phyloP scores from a whole-genome alignment of 2,329 filamentous ascomycete genomes.

The Keithomyces neogunnii region DNA sequence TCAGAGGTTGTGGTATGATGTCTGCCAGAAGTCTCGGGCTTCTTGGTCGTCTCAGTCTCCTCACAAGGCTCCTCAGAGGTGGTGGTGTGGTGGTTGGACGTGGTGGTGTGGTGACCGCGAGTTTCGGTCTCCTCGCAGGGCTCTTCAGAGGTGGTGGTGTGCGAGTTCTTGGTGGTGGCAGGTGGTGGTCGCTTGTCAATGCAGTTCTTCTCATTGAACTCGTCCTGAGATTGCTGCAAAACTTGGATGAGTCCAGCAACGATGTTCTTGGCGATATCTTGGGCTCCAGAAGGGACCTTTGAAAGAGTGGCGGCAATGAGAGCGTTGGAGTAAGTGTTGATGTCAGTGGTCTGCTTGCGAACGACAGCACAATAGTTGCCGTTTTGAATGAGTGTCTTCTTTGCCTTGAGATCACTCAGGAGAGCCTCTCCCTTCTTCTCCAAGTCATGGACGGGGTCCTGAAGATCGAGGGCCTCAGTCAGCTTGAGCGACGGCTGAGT shows the following conservation, averaged over 20 bases:
- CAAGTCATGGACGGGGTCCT: neutral
- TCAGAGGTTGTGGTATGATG: neutral
- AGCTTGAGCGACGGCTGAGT: neutral
- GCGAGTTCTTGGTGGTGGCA: neutral
- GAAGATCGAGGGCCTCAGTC: neutral
- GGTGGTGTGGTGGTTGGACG: neutral
- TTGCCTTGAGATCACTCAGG: neutral
- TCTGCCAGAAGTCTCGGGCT: neutral
- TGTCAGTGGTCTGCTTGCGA: neutral
- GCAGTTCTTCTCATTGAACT: conserved; percentile 5
- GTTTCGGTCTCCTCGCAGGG: neutral
- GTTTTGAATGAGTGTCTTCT: conserved; percentile 1
- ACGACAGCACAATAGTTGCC: conserved; percentile 1
- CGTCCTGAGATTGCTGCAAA: neutral
- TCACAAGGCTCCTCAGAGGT: conserved; percentile 1
- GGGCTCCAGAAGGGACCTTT: neutral
- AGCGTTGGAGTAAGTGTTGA: neutral
- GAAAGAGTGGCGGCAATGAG: conserved; percentile 1
- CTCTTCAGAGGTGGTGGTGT: neutral
- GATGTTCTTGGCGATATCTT: neutral
- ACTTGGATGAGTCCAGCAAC: neutral
- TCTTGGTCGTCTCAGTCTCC: neutral
- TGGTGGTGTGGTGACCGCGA: neutral
- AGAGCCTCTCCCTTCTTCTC: neutral
- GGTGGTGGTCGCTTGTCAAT: neutral